phyloP scores from a whole-genome alignment of 495 filamentous ascomycete species.

The Talaromyces ruber region DNA sequence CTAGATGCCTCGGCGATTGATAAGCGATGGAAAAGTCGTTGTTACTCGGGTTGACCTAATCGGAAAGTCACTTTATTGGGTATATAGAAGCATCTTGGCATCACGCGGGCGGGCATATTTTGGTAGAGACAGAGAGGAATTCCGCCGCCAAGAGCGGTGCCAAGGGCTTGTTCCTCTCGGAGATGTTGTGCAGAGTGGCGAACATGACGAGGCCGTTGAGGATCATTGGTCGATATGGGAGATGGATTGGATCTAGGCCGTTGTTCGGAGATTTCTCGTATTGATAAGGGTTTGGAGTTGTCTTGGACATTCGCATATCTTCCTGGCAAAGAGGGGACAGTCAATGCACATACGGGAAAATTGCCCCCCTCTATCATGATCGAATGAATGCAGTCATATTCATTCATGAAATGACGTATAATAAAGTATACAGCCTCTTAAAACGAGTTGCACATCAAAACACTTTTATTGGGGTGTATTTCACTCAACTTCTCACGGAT shows the following conservation, averaged over 20 bases:
- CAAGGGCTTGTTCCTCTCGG: not conserved
- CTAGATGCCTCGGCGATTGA: not conserved
- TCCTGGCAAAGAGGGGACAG: not conserved
- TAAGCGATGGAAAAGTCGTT: not conserved
- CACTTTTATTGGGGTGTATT: too few relatives aligned
- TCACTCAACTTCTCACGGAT: too few relatives aligned
- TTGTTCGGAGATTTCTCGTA: not conserved
- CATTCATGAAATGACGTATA: too few relatives aligned
- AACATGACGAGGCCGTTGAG: not conserved
- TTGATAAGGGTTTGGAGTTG: not conserved
- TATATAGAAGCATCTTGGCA: not conserved
- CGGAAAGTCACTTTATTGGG: not conserved
- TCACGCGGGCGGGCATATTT: not conserved
- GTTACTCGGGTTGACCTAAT: not conserved
- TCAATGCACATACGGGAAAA: not conserved
- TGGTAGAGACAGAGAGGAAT: not conserved
- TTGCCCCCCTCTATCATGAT: not conserved
- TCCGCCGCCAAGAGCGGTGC: not conserved
- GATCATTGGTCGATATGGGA: not conserved
- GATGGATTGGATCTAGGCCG: not conserved
- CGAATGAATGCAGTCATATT: too few relatives aligned
- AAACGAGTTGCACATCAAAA: too few relatives aligned
- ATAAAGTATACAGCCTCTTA: too few relatives aligned
- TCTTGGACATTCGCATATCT: not conserved
- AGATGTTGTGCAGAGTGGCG: not conserved